Evolutionary conservation across 1,284 basidiomycete species (phyloP), one percentile per base, ranked within the genome.

Genomic region (Kalmanozyma brasiliensis): DNA sequence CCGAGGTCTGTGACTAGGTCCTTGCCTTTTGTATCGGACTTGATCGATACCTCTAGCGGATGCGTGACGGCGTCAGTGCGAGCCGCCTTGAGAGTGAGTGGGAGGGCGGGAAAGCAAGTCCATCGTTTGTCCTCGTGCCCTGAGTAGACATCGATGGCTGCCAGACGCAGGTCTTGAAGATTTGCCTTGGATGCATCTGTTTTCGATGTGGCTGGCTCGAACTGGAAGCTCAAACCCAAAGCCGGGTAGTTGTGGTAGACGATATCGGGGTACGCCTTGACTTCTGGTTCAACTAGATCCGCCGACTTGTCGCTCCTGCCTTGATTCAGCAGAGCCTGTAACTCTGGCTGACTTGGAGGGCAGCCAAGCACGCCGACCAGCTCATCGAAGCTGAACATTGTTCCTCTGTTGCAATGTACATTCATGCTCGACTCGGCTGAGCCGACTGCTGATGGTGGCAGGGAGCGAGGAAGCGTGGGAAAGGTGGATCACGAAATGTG

Each of bases 181-280:
- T 24, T 14, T n/a, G 23, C 45, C 3, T 55, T 52, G 23, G 47
- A 49, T 14, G 55, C 66, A 29, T 52, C 37, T 7, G 4, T 38
- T 9, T 40, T 47, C 0, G 45, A n/a, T 13, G 38, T 5, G 4
- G 3, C 9, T 4, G 52, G 34, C 33, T 63, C 66, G 40, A 60
- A 70, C 32, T 70, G 66, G 5, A 70, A 42, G 42, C 66, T 70
- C 11, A 70, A 19, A 3, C 66, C 66, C 1, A 61, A n/a, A 3
- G 40, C 11, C 10, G 26, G 38, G 20, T 60, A 70, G 34, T 60
- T 70, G 45, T 52, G 46, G 30, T 70, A 70, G 26, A 56, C 52
- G 8, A 70, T 45, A 13, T 64, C 66, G 6, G 57, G 44, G 40
- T 60, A 70, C 1, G 52, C 52, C 22, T 64, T 64, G 48, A 52